phyloP scores from a whole-genome alignment of 345 rosid genomes.

The Excoecaria cochinchinensis region DNA sequence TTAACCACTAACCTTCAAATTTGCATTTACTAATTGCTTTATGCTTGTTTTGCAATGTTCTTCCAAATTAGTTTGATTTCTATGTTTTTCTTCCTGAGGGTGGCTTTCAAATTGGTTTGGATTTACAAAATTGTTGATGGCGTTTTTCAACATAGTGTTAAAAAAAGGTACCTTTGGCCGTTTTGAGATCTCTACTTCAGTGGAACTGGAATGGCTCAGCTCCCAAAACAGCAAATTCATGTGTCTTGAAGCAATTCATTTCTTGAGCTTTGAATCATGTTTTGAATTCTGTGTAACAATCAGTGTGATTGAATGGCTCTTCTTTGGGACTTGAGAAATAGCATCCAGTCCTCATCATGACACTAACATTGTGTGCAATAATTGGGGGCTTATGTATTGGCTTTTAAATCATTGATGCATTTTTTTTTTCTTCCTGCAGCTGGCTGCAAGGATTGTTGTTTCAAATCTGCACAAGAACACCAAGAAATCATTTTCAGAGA shows the following conservation, averaged over 20 bases:
- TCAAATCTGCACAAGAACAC: constrained; percentile 98
- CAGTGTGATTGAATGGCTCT: not conserved
- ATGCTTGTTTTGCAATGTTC: not conserved
- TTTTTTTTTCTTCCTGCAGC: constrained; percentile 40
- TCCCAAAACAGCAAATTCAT: not conserved
- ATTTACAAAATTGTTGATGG: not conserved
- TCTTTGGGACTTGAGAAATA: not conserved
- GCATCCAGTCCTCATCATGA: not conserved
- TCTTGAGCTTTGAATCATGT: not conserved
- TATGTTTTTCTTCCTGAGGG: not conserved
- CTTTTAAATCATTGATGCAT: not conserved
- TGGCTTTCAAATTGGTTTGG: not conserved
- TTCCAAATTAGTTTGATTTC: not conserved
- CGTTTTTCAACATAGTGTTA: not conserved
- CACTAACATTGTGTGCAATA: not conserved
- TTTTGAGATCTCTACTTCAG: not conserved
- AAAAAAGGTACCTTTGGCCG: not conserved
- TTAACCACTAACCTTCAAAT: not conserved
- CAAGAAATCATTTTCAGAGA: constrained; percentile 86
- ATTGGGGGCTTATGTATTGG: not conserved
- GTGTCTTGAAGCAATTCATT: too few species aligned
- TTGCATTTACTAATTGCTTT: not conserved
- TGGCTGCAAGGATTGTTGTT: constrained; percentile 97
- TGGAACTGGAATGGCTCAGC: not conserved
- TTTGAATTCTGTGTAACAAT: not conserved